Conservation (phyloP, 768 basidiomycete species). For the Suillus clintonianus region DNA sequence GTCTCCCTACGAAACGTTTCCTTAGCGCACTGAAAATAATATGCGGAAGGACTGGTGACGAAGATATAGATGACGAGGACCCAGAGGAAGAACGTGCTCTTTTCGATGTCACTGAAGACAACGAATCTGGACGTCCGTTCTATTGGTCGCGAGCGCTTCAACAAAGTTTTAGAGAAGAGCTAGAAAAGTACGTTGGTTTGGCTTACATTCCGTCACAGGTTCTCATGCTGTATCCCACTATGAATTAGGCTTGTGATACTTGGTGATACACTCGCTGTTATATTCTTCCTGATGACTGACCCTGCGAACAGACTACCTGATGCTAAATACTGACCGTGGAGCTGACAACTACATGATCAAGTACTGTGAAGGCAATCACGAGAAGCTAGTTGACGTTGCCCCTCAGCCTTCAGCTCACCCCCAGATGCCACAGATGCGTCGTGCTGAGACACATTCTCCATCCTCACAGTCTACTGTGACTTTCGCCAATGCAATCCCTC, state of each 20-base stretch:
- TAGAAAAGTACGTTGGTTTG: constrained; percentile 69
- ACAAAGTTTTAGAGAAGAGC: constrained; percentile 80
- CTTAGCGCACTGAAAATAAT: constrained; percentile 70
- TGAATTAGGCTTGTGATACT: constrained; percentile 73
- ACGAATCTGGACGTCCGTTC: constrained; percentile 61
- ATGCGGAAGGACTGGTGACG: constrained; percentile 83
- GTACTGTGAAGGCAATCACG: constrained; percentile 80
- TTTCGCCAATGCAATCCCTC: constrained; percentile 39
- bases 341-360: constrained; percentile 95
- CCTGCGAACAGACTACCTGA: constrained; percentile 68
- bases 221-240: constrained; percentile 8
- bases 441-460: constrained; percentile 40
- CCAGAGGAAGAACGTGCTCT: constrained; percentile 73
- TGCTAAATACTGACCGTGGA: constrained; percentile 87
- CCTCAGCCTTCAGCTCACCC: constrained; percentile 67
- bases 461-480: constrained; percentile 42
- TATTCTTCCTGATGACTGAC: constrained; percentile 6
- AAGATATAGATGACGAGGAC: constrained; percentile 72
- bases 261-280: constrained; percentile 41
- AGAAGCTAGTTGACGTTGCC: constrained; percentile 79
- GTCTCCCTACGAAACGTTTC: constrained; percentile 66
- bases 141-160: constrained; percentile 83
- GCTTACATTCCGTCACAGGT: constrained; percentile 6
- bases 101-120: constrained; percentile 65
- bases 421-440: constrained; percentile 72